phyloP scores from a whole-genome alignment of 331 rosid species.

The Erythrophleum ivorense region DNA sequence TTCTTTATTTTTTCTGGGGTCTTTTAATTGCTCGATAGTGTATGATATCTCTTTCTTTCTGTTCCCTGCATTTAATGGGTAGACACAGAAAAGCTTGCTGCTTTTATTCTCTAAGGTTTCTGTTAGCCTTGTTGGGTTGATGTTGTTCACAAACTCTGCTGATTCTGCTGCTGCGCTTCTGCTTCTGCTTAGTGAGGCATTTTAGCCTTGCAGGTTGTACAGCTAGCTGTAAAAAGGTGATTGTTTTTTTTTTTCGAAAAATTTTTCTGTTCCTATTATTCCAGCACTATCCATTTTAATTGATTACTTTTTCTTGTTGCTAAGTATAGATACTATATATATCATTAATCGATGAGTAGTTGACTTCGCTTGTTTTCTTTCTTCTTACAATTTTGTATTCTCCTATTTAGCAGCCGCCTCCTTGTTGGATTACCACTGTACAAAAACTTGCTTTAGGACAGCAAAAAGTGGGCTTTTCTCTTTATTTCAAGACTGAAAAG shows the following conservation, averaged over 20 bases:
- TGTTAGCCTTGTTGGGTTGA: conserved; percentile 56
- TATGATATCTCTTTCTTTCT: conserved; percentile 26
- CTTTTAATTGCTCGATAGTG: background rate
- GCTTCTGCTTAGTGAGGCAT: conserved; percentile 57
- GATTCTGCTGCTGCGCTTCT: conserved; percentile 45
- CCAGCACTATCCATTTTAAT: conserved; percentile 18
- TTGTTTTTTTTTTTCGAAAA: background rate
- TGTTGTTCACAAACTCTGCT: conserved; percentile 50
- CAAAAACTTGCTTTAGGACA: background rate
- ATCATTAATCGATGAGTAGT: conserved; percentile 35
- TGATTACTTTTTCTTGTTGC: background rate
- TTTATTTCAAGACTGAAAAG: conserved; percentile 7
- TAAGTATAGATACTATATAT: background rate
- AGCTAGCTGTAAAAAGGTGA: conserved; percentile 57
- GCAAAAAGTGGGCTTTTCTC: conserved; percentile 5
- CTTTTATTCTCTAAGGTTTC: conserved; percentile 49
- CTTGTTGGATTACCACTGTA: background rate
- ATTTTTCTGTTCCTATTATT: conserved; percentile 23
- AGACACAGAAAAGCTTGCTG: conserved; percentile 54
- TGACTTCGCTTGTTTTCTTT: background rate
- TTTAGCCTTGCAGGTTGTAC: conserved; percentile 60
- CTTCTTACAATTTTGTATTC: background rate
- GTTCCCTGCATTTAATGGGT: conserved; percentile 46
- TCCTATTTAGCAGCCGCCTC: conserved; percentile 39
- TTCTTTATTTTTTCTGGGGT: background rate